These are phyloP conservation scores for Moniliophthora roreri DNA, from an alignment of 1,284 basidiomycete genomes.

Conservation along the genomic window DNA sequence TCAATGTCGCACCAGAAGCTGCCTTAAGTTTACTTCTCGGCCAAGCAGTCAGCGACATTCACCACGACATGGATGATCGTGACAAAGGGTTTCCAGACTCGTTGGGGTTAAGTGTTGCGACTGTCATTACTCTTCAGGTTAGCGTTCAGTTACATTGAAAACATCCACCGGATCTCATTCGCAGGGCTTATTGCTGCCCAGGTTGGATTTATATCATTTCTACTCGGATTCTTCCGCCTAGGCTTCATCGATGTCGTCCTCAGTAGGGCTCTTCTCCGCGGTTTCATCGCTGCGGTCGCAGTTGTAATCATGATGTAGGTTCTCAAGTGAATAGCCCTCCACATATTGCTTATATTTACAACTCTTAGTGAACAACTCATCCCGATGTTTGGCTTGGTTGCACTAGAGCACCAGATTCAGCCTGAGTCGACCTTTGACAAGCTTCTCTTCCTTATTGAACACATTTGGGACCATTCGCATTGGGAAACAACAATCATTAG, in stretches of 20 bases:
- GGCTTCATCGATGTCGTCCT: slow-evolving; percentile 95
- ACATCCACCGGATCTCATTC: neutral
- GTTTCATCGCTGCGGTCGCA: slow-evolving; percentile 83
- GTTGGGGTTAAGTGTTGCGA: slow-evolving; percentile 65
- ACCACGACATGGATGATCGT: slow-evolving; percentile 60
- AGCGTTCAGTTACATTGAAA: slow-evolving; percentile 13
- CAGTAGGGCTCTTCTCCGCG: slow-evolving; percentile 84
- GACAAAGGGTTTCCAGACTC: slow-evolving; percentile 52
- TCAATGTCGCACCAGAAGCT: slow-evolving; percentile 90
- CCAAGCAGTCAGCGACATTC: slow-evolving; percentile 75
- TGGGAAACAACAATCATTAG: slow-evolving; percentile 71
- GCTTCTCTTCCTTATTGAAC: slow-evolving; percentile 70
- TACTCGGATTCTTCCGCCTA: slow-evolving; percentile 85
- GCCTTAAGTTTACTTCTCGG: slow-evolving; percentile 88
- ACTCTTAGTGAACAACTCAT: slow-evolving; percentile 71
- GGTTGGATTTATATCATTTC: slow-evolving; percentile 86
- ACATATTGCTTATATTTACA: slow-evolving; percentile 6
- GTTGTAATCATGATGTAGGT: slow-evolving; percentile 73
- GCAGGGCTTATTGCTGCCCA: slow-evolving; percentile 25
- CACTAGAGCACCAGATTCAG: slow-evolving; percentile 52
- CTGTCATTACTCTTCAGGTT: slow-evolving; percentile 82
- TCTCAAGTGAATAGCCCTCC: neutral
- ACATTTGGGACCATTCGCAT: slow-evolving; percentile 61
- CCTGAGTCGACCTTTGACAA: slow-evolving; percentile 76
- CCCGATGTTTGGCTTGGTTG: slow-evolving; percentile 76